phyloP scores from a whole-genome alignment of 768 basidiomycete genomes.

The Candolleomyces aberdarensis region DNA sequence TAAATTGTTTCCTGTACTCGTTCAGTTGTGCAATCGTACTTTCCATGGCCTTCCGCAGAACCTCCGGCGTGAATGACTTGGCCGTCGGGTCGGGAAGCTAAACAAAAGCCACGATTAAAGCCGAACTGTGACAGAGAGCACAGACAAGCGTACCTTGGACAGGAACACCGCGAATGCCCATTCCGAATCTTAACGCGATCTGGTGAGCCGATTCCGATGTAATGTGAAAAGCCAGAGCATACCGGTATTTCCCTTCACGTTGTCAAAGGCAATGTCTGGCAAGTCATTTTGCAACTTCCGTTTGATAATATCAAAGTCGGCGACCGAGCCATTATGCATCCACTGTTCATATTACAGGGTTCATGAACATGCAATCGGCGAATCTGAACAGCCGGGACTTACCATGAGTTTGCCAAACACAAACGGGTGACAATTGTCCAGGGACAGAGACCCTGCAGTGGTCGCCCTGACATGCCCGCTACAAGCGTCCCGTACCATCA shows the following conservation, averaged over 20 bases:
- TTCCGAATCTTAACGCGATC: slow-evolving; percentile 69
- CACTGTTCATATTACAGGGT: slow-evolving; percentile 47
- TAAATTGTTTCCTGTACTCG: slow-evolving; percentile 64
- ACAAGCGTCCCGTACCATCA: not conserved
- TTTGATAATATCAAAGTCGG: slow-evolving; percentile 79
- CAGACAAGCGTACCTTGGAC: slow-evolving; percentile 54
- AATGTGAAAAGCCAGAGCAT: not conserved
- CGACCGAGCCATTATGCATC: slow-evolving; percentile 97
- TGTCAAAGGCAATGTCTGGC: slow-evolving; percentile 80
- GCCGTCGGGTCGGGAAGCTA: slow-evolving; percentile 83
- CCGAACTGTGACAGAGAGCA: too few species aligned
- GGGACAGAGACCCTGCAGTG: slow-evolving; percentile 85
- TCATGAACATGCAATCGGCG: not conserved
- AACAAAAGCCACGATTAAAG: slow-evolving; percentile 6
- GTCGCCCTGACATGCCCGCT: slow-evolving; percentile 93
- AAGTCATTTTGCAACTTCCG: slow-evolving; percentile 72
- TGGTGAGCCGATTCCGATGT: not conserved
- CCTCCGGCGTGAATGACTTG: slow-evolving; percentile 64
- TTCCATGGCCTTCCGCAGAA: slow-evolving; percentile 82
- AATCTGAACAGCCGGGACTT: slow-evolving; percentile 11
- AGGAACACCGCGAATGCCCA: slow-evolving; percentile 95
- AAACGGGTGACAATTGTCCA: slow-evolving; percentile 97
- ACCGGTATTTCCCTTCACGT: slow-evolving; percentile 93
- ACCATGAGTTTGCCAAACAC: slow-evolving; percentile 92
- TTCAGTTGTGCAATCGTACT: slow-evolving; percentile 84